A percentile compares a stretch with the other conserved stretches of the same genome.
Evolutionary conservation across 1,284 basidiomycete species (phyloP).

Genomic region (Phenoliferia sp.): DNA sequence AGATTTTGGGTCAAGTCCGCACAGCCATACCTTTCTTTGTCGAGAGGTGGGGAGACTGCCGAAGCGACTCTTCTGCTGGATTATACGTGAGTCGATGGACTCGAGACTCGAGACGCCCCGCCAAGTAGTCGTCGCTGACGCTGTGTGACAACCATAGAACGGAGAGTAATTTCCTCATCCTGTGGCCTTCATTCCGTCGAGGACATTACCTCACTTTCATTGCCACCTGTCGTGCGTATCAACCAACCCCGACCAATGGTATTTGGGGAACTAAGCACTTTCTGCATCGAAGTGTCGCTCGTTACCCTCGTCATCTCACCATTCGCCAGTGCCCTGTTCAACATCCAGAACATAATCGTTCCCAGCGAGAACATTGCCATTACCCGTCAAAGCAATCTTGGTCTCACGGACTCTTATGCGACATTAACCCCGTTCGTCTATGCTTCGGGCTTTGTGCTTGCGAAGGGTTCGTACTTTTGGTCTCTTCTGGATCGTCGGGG

Average conservation of each 20-base stretch:
- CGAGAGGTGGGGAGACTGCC: neutral
- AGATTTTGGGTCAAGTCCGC: neutral
- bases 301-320: neutral
- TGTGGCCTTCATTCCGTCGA: neutral
- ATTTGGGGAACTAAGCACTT: neutral
- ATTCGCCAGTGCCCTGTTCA: neutral
- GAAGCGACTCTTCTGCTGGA: neutral
- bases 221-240: neutral
- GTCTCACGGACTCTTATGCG: neutral
- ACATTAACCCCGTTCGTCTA: neutral
- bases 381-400: neutral
- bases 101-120: too few relatives aligned
- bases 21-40: neutral
- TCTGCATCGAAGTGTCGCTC: neutral
- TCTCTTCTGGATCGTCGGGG: neutral
- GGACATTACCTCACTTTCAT: neutral
- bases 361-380: neutral
- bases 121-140: too few relatives aligned
- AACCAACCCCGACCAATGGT: neutral
- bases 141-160: neutral
- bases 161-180: neutral
- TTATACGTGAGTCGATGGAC: neutral
- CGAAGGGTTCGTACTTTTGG: neutral
- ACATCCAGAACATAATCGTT: neutral
- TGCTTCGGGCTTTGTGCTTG: neutral